Conservation (phyloP, 345 rosid genomes). For the Zanthoxylum bungeanum region DNA sequence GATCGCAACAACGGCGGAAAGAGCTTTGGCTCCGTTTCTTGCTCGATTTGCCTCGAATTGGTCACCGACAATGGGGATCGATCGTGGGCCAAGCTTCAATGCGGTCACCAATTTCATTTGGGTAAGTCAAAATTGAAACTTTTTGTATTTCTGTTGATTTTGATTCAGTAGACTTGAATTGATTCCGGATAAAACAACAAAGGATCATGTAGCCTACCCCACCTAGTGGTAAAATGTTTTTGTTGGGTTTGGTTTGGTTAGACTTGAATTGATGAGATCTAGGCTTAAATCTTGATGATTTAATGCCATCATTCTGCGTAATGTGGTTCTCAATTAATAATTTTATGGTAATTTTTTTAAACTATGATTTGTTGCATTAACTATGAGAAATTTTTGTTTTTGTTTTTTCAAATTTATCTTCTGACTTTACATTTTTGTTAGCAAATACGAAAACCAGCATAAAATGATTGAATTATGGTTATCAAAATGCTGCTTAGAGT, state of each 20-base stretch:
- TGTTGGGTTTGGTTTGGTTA: too few relatives aligned
- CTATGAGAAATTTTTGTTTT: not conserved
- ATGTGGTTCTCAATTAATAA: not conserved
- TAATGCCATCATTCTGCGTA: not conserved
- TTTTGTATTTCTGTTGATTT: not conserved
- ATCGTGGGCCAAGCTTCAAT: slow-evolving; percentile 96
- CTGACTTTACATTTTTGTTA: not conserved
- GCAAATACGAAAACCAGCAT: not conserved
- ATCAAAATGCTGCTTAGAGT: not conserved
- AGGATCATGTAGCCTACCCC: too few relatives aligned
- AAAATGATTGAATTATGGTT: not conserved
- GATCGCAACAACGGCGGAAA: slow-evolving; percentile 43
- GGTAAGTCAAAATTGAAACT: slow-evolving; percentile 41
- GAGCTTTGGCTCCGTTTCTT: slow-evolving; percentile 57
- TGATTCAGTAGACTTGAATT: too few relatives aligned
- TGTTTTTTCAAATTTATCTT: not conserved
- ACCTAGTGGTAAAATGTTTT: too few relatives aligned
- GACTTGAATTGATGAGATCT: slow-evolving; percentile 31
- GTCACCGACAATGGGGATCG: slow-evolving; percentile 83
- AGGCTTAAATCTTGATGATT: not conserved
- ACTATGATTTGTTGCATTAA: not conserved
- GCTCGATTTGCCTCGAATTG: slow-evolving; percentile 94
- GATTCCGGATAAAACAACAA: too few relatives aligned
- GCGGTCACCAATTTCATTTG: slow-evolving; percentile 89
- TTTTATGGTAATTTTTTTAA: not conserved